Percentiles rank a stretch among this genome's conserved stretches.
phyloP scores from a whole-genome alignment of 805 yeast species.

The Pichia nakasei region DNA sequence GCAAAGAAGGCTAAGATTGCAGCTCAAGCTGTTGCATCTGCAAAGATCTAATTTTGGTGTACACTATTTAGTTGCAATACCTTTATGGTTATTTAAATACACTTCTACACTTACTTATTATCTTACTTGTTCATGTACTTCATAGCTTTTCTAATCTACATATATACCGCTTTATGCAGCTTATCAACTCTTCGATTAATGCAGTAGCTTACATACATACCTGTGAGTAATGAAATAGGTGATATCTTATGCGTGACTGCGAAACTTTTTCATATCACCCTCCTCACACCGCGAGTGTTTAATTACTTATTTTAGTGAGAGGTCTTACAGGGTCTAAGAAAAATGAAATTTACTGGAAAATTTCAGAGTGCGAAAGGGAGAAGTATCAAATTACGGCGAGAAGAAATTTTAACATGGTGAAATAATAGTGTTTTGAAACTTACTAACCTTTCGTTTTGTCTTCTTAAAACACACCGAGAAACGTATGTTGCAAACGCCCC shows the following conservation, averaged over 20 bases:
- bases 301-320: neutral
- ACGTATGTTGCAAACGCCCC: conserved; percentile 1
- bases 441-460: neutral
- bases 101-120: neutral
- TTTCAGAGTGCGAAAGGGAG: neutral
- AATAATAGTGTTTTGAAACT: neutral
- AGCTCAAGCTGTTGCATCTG: conserved; percentile 51
- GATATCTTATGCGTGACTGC: neutral
- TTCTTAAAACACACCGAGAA: conserved; percentile 1
- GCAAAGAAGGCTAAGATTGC: conserved; percentile 61
- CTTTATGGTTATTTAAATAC: neutral
- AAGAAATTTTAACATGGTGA: neutral
- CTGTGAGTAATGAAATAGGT: too few relatives aligned
- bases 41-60: too few relatives aligned
- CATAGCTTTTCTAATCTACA: neutral
- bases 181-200: too few relatives aligned
- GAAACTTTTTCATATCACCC: neutral
- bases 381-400: neutral
- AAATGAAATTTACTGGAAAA: neutral
- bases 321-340: neutral
- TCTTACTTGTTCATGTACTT: neutral
- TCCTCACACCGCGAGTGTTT: neutral
- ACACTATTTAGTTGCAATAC: conserved; percentile 2
- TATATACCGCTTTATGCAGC: too few relatives aligned
- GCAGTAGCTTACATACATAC: too few relatives aligned